Evolutionary conservation across 768 basidiomycete species (phyloP), one percentile per base, ranked within the genome.

Genomic region (Boletus fagicola): DNA sequence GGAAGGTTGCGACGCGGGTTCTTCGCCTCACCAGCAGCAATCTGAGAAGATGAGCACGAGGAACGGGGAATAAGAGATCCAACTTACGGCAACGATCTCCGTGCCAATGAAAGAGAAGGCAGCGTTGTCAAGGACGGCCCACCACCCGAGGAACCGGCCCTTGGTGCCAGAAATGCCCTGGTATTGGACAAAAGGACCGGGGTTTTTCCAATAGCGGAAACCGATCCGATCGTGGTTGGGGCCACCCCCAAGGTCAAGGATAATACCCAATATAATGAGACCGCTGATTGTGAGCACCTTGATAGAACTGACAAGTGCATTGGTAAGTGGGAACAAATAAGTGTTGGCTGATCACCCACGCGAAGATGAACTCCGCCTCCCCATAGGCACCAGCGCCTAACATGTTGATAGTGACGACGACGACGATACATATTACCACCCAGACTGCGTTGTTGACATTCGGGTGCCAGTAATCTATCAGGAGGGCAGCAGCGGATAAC

Each of bases 61-160:
- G 46, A 10, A 40, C 13, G 24, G 7, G 24, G n/a, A 33, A 16
- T 6, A 22, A 30, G 33, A n/a, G 26, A 45, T 13, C 18, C 44
- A 6, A 76, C 83, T 64, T 76, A 90, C 87, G 30, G 91, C 92
- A 42, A 96, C 93, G 67, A 96, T 94, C 72, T 98, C 95, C 7
- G 93, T 94, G 16, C 94, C 95, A 58, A 94, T 93, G 72, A 80
- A 95, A 12, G 92, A 93, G 78, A 95, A 97, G 15, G 92, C 93
- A 4, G 95, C 95, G 62, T 94, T 88, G 8, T 86, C 85, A 74
- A 96, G 75, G 56, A 87, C 87, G 0, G 82, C 71, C 80, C 81
- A 86, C 74, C 78, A 85, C 24, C 82, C 87, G 20, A 86, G 79
- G 80, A 98, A 97, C 26, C 77, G 83, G 10, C 94, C 94, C 62